Evolutionary conservation across 176 grass and related monocot genomes (phyloP).

Genomic region (Oryza officinalis): DNA sequence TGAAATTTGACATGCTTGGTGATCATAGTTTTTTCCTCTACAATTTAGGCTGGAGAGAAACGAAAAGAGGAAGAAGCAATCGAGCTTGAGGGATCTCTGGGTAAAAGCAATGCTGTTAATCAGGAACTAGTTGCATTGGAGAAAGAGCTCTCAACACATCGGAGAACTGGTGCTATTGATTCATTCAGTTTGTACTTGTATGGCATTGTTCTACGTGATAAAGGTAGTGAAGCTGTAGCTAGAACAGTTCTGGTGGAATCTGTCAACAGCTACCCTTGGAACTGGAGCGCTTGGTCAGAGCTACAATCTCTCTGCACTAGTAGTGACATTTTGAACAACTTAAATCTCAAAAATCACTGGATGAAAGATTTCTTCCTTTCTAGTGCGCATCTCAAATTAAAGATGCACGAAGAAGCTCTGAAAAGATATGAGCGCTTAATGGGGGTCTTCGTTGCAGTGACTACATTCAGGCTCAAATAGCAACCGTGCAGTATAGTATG

Average conservation of each 20-base stretch:
- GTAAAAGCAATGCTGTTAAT: slow-evolving; percentile 78
- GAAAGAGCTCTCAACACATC: slow-evolving; percentile 72
- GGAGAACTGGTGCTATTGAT: slow-evolving; percentile 80
- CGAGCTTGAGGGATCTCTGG: slow-evolving; percentile 91
- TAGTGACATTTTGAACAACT: slow-evolving; percentile 71
- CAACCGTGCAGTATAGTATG: slow-evolving; percentile 88
- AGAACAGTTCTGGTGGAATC: slow-evolving; percentile 76
- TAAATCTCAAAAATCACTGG: slow-evolving; percentile 97
- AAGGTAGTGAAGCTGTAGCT: slow-evolving; percentile 72
- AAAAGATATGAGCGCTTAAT: slow-evolving; percentile 83
- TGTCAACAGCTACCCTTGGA: slow-evolving; percentile 94
- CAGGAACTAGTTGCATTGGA: slow-evolving; percentile 82
- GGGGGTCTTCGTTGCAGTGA: slow-evolving; percentile 71
- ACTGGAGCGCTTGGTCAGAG: slow-evolving; percentile 97
- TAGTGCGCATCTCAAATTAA: slow-evolving; percentile 83
- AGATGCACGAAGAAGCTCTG: slow-evolving; percentile 90
- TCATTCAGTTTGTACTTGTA: slow-evolving; percentile 89
- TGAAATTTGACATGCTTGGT: slow-evolving; percentile 4
- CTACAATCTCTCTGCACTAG: slow-evolving; percentile 77
- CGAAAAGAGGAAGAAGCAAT: slow-evolving; percentile 93
- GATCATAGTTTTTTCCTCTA: slow-evolving; percentile 27
- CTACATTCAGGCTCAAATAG: slow-evolving; percentile 96
- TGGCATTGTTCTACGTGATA: slow-evolving; percentile 87
- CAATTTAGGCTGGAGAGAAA: slow-evolving; percentile 82
- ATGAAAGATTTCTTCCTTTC: slow-evolving; percentile 99